Base-by-base conservation (phyloP, 768 basidiomycete species). In the Scleroderma citrinum region DNA sequence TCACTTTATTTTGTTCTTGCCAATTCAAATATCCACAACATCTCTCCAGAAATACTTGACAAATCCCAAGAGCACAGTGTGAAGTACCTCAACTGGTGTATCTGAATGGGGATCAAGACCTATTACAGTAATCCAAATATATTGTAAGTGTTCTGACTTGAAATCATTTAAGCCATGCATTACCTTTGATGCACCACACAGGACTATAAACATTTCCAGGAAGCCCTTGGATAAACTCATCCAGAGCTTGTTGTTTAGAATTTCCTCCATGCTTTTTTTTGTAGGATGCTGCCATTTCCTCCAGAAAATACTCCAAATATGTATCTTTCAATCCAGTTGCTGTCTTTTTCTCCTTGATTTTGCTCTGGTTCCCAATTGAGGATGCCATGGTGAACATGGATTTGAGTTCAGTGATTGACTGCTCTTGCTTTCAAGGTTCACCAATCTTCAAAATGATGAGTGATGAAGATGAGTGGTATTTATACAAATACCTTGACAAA, bases 11-110 rank as follows among this genome's bases (percentile, higher is more conserved):
- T 48, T 48, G 23, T 48, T 41, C 16, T 47, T 47, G 16, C 36
- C 36, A 44, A 41, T 10, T 31, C 44, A 7, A 29, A 42, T 7
- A 56, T 49, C 5, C 36, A 37, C 36, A 3, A 34, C 47, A 41
- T 61, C 53, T 2, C 54, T 24, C 59, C 59, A 62, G 19, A 53
- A 49, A 35, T 60, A 62, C 38, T 62, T 62, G 37, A 62, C 49
- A 31, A 60, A 46, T 23, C 54, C 57, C 3, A 62, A 54, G 1
- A 62, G 56, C 30, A 62, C 36, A 0, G 53, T 52, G 46, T 62
- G 59, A 1, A 62, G 49, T 3, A 62, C 55, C 44, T 62, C 57
- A 14, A 59, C 56, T 2, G 57, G 61, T 1, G 59, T 59, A 36
- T 59, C 52, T 4, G n/a, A 13, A 34, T 57, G 51, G 5, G 58